These are phyloP conservation scores for Paramecium sonneborni DNA, from an alignment of 73 alveolate species.

Conservation along the genomic window DNA sequence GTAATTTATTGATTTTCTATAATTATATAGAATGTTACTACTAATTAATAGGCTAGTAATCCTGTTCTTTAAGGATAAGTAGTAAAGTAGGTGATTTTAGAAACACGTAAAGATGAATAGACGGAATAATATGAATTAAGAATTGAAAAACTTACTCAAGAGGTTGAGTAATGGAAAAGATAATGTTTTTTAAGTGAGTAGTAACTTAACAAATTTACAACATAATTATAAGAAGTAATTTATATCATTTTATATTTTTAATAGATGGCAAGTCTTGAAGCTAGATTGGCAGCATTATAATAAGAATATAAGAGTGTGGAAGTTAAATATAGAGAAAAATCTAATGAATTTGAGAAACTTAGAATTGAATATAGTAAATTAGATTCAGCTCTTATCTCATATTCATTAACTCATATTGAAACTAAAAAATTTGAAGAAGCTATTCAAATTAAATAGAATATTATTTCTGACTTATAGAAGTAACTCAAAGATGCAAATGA, in stretches of 20 bases:
- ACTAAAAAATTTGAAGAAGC: conserved; percentile 9
- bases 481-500: not conserved
- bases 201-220: not conserved
- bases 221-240: conserved; percentile 7
- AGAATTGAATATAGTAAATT: not conserved
- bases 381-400: not conserved
- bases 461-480: not conserved
- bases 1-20: not conserved
- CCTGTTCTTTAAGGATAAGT: not conserved
- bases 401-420: not conserved
- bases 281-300: not conserved
- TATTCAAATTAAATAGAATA: not conserved
- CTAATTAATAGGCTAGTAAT: not conserved
- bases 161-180: conserved; percentile 31
- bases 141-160: conserved; percentile 18
- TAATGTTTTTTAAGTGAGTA: not conserved
- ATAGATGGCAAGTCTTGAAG: conserved; percentile 39
- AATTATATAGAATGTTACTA: not conserved
- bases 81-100: conserved; percentile 27
- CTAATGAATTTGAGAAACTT: conserved; percentile 22
- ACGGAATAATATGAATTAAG: not conserved
- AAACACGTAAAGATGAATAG: conserved; percentile 34
- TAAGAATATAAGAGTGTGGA: conserved; percentile 6
- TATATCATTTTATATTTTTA: not conserved
- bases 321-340: not conserved